Evolutionary conservation across 176 grass and related monocot genomes (phyloP).

Genomic region (Alopecurus myosuroides): DNA sequence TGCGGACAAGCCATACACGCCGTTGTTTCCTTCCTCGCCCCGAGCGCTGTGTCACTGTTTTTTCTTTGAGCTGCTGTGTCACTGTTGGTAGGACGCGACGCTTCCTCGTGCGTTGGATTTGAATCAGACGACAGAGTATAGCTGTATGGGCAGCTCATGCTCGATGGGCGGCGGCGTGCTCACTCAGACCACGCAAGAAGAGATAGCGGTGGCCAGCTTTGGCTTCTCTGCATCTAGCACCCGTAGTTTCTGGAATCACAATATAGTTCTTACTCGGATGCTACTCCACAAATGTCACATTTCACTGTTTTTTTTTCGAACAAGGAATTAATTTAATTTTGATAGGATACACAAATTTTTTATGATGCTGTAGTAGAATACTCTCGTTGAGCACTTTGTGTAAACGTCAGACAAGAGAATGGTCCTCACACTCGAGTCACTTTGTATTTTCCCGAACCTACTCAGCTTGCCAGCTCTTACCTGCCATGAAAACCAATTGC

Average conservation of each 20-base stretch:
- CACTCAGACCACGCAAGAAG: background rate
- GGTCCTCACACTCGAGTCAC: no score
- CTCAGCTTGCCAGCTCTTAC: no score
- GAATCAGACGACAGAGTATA: background rate
- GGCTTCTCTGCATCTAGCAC: background rate
- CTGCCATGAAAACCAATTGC: no score
- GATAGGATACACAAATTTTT: no score
- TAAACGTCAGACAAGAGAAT: no score
- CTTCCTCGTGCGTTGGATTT: background rate
- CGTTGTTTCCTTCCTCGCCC: background rate
- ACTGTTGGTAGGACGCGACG: background rate
- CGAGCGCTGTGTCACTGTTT: background rate
- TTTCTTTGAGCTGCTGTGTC: no score
- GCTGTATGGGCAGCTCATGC: background rate
- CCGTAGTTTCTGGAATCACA: background rate
- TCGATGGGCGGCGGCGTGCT: background rate
- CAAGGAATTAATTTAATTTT: background rate
- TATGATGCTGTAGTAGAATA: no score
- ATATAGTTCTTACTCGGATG: slow-evolving; percentile 8
- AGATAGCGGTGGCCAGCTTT: background rate
- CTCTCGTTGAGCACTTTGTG: no score
- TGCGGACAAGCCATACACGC: background rate
- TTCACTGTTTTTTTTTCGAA: background rate
- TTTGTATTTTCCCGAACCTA: no score
- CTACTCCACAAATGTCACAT: background rate